A percentile compares a stretch with the other conserved stretches of the same genome.
phyloP scores from a whole-genome alignment of 352 stramenopile genomes.

The Thraustotheca clavata region DNA sequence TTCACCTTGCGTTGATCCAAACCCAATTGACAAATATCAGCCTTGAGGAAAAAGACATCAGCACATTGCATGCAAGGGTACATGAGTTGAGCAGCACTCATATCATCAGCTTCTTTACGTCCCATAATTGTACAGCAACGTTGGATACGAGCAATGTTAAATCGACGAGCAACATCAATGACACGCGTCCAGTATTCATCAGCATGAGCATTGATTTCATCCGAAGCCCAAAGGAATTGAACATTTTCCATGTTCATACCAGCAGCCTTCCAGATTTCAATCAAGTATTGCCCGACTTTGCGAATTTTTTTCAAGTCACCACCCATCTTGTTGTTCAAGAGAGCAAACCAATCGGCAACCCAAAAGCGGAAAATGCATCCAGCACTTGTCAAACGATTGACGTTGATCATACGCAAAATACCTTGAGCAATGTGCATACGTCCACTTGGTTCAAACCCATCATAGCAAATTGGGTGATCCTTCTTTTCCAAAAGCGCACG shows the following conservation, averaged over 20 bases:
- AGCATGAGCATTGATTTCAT: slow-evolving; percentile 89
- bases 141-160: slow-evolving; percentile 90
- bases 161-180: slow-evolving; percentile 90
- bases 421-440: slow-evolving; percentile 99
- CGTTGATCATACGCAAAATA: slow-evolving; percentile 95
- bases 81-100: slow-evolving; percentile 93
- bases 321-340: slow-evolving; percentile 99
- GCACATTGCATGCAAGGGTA: slow-evolving; percentile 99
- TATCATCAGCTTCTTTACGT: slow-evolving; percentile 80
- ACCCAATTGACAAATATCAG: slow-evolving; percentile 98
- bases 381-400: slow-evolving; percentile 87
- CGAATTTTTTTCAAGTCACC: slow-evolving; percentile 97
- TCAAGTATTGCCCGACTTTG: slow-evolving; percentile 94
- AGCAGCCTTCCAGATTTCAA: slow-evolving; percentile 99
- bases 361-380: slow-evolving; percentile 98
- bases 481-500: slow-evolving; percentile 81
- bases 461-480: slow-evolving; percentile 89
- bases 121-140: slow-evolving; percentile 99
- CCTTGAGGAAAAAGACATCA: slow-evolving; percentile 99
- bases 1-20: slow-evolving; percentile 99
- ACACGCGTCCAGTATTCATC: slow-evolving; percentile 90
- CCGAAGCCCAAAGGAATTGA: slow-evolving; percentile 97
- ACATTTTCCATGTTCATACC: slow-evolving; percentile 99
- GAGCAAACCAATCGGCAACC: slow-evolving; percentile 99
- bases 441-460: slow-evolving; percentile 98